A percentile compares a stretch with the other conserved stretches of the same genome.
phyloP scores from a whole-genome alignment of 73 alveolate species.

The Uronychia binucleata region DNA sequence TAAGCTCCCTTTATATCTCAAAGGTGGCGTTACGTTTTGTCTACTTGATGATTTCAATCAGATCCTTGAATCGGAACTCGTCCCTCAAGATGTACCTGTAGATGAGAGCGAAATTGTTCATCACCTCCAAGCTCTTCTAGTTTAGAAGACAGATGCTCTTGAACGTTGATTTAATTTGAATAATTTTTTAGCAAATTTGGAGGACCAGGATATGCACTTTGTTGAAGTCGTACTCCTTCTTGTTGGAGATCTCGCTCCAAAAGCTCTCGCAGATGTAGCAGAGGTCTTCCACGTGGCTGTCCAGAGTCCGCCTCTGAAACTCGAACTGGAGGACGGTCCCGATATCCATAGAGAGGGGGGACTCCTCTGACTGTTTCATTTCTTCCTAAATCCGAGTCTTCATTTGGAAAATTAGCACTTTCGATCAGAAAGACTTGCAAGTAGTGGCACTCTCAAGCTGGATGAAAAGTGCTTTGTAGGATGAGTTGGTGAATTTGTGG shows the following conservation, averaged over 20 bases:
- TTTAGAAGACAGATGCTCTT: slow-evolving; percentile 1
- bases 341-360: slow-evolving; percentile 46
- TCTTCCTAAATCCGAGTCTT: slow-evolving; percentile 44
- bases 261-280: slow-evolving; percentile 40
- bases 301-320: slow-evolving; percentile 20
- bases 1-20: slow-evolving; percentile 26
- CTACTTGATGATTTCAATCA: slow-evolving; percentile 13
- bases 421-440: slow-evolving; percentile 30
- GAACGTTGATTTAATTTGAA: slow-evolving; percentile 11
- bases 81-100: slow-evolving; percentile 48
- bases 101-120: slow-evolving; percentile 31
- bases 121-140: slow-evolving; percentile 26
- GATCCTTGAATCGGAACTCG: slow-evolving; percentile 41
- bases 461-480: slow-evolving; percentile 45
- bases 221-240: slow-evolving; percentile 31
- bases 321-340: slow-evolving; percentile 32
- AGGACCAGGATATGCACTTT: slow-evolving; percentile 15
- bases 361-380: slow-evolving; percentile 37
- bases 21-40: slow-evolving; percentile 22
- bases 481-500: slow-evolving; percentile 16
- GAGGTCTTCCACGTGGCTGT: slow-evolving; percentile 7
- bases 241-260: slow-evolving; percentile 36
- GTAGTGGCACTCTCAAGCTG: slow-evolving; percentile 28
- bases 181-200: slow-evolving; percentile 21
- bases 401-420: slow-evolving; percentile 27